Conservation (phyloP, 2,329 filamentous ascomycete genomes). For the Aspergillus sojae region DNA sequence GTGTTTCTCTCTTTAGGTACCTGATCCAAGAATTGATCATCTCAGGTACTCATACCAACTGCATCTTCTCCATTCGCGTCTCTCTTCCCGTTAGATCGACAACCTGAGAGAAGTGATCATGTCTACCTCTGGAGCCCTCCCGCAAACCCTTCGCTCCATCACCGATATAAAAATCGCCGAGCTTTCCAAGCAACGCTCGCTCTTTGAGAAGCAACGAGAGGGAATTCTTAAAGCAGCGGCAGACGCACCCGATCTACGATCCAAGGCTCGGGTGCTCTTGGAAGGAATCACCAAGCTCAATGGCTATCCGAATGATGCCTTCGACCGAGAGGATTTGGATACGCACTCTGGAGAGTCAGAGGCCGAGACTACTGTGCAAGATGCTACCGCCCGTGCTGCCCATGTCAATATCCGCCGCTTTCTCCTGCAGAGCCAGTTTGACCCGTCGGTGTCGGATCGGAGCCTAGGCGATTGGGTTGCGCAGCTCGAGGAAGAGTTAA, state of each 20-base stretch:
- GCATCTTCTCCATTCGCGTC: neutral
- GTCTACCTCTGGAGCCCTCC: constrained; percentile 44
- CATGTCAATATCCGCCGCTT: constrained; percentile 54
- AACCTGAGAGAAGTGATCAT: constrained; percentile 22
- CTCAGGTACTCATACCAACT: neutral
- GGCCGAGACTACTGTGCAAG: constrained; percentile 11
- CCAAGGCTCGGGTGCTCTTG: constrained; percentile 37
- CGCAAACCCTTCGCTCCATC: constrained; percentile 58
- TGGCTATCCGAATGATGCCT: constrained; percentile 38
- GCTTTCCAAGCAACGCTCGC: constrained; percentile 54
- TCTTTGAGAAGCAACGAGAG: constrained; percentile 53
- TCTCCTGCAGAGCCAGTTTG: constrained; percentile 56
- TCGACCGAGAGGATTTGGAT: constrained; percentile 38
- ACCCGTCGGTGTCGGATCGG: constrained; percentile 54
- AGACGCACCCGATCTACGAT: constrained; percentile 30
- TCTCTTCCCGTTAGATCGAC: neutral
- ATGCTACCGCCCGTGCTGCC: constrained; percentile 27
- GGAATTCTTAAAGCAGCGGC: constrained; percentile 42
- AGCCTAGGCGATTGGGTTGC: constrained; percentile 52
- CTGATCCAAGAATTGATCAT: neutral
- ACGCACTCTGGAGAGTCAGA: constrained; percentile 17
- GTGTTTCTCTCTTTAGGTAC: neutral
- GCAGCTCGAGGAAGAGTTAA: constrained; percentile 51
- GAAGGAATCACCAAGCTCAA: constrained; percentile 43
- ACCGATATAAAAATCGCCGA: constrained; percentile 61